Evolutionary conservation across 140 eudicot genomes (phyloP), one percentile per base, ranked within the genome.

Genomic region (Eryngium alpinum): DNA sequence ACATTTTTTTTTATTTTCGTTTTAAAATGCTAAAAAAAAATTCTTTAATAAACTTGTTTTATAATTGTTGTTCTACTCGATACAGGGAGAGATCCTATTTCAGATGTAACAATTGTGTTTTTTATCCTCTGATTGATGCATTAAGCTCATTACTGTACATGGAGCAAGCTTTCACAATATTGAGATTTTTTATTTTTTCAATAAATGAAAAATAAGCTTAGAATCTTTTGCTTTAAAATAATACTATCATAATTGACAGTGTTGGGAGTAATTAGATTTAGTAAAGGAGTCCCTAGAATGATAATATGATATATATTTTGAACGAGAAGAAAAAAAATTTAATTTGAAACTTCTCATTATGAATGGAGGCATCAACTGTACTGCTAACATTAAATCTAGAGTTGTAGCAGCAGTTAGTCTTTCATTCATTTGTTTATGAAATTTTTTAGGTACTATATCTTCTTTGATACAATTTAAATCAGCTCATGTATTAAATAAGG

Each of bases 401-500:
- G 60, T 53, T 53, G 10, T 18, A 53, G 60, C 60, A 53, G 60
- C 4, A 2, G 60, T 53, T 53, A 73, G 27, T 17, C 3, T 73
- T 32, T 73, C 50, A 28, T 73, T 73, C n/a, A 53, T 73, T 32
- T 73, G 11, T 29, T 73, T 24, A 16, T 33, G 52, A 33, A 10
- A 12, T 32, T 19, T n/a, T n/a, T n/a, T n/a, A n/a, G 78, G 78
- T 73, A 32, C 78, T 31, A 73, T n/a, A 1, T 22, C 50, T 38
- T 44, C 43, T 33, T 73, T 31, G 43, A 73, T 73, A 33, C 78
- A 73, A 25, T 73, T 73, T 73, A 73, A 32, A 33, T 73, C 78
- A 1, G 50, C 78, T 10, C 78, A 53, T 73, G 78, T 73, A 73
- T 73, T 53, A n/a, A n/a, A n/a, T n/a, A n/a, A n/a, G n/a, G n/a